These are phyloP conservation scores for Pseudonitzschia delicatissima DNA, from an alignment of 108 stramenopile genomes.

Conservation along the genomic window DNA sequence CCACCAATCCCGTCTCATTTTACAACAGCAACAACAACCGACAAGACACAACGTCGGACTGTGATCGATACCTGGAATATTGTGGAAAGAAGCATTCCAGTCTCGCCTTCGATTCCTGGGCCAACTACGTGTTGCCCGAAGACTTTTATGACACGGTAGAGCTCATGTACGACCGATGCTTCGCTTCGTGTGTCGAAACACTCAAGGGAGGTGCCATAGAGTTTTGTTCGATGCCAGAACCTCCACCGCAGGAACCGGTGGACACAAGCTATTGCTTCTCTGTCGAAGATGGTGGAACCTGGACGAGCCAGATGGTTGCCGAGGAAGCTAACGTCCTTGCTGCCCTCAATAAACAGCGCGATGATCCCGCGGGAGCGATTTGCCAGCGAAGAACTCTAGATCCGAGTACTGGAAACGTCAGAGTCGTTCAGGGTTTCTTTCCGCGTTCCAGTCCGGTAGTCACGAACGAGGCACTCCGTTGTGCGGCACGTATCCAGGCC, in stretches of 20 bases:
- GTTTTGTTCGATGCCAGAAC: conserved; percentile 5
- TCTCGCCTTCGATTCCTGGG: background rate
- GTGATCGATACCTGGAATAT: conserved; percentile 6
- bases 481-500: conserved; percentile 10
- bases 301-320: background rate
- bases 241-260: too few relatives aligned
- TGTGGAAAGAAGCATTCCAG: background rate
- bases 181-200: background rate
- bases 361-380: background rate
- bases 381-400: background rate
- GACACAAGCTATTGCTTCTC: too few relatives aligned
- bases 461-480: background rate
- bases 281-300: background rate
- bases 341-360: background rate
- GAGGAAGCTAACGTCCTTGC: background rate
- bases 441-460: conserved; percentile 5
- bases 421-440: too few relatives aligned
- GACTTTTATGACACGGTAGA: background rate
- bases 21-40: background rate
- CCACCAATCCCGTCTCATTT: background rate
- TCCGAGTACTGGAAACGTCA: too few relatives aligned
- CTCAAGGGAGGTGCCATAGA: background rate
- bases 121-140: background rate
- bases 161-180: background rate
- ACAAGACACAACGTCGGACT: background rate